A percentile compares a stretch with the other conserved stretches of the same genome.
Conservation (phyloP, 83 land plant genomes). For the Picea mariana region DNA sequence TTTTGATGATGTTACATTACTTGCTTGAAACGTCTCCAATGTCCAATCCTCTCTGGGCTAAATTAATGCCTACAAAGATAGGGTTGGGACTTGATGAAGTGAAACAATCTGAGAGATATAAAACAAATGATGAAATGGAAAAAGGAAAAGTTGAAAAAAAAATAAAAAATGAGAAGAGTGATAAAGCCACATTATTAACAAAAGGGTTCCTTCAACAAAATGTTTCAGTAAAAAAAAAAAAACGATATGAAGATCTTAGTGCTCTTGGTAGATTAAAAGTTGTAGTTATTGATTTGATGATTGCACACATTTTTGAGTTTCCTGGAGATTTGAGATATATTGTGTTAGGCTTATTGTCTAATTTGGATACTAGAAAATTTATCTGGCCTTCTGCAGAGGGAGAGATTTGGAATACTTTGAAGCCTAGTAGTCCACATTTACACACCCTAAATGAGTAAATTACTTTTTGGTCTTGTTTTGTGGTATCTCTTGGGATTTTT, state of each 20-base stretch:
- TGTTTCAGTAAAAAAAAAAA: background rate
- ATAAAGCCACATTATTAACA: background rate
- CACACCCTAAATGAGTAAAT: background rate
- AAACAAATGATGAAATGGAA: background rate
- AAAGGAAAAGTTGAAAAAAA: background rate
- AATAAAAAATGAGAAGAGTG: background rate
- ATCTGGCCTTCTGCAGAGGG: too few species aligned
- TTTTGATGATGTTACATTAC: constrained; percentile 26
- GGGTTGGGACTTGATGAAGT: background rate
- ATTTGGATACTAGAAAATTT: background rate
- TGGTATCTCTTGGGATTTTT: background rate
- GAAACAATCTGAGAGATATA: background rate
- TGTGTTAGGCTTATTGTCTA: constrained; percentile 10
- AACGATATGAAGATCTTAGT: constrained; percentile 11
- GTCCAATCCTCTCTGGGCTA: background rate
- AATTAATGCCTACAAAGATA: background rate
- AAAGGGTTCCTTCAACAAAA: background rate
- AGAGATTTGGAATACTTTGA: too few species aligned
- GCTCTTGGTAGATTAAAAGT: background rate
- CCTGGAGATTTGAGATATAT: background rate
- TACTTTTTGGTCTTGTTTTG: background rate
- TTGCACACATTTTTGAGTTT: constrained; percentile 2
- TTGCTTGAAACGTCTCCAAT: constrained; percentile 14
- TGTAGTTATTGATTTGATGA: constrained; percentile 12
- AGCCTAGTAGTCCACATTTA: too few species aligned